A percentile compares a stretch with the other conserved stretches of the same genome.
These are phyloP conservation scores for Lagerstroemia speciosa DNA, from an alignment of 345 rosid genomes.

Conservation along the genomic window DNA sequence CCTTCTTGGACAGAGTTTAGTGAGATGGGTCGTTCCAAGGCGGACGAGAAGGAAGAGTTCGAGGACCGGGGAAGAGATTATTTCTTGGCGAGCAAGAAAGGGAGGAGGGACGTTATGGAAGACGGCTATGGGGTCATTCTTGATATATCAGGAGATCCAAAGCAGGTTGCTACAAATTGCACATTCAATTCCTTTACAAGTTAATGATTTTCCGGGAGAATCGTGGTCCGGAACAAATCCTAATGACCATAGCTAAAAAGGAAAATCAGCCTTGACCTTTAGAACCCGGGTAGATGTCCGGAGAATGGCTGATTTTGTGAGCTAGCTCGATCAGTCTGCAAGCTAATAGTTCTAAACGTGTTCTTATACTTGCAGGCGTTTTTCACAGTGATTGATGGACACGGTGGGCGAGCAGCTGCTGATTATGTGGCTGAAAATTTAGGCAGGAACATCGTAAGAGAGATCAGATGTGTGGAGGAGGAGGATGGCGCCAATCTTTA, in stretches of 20 bases:
- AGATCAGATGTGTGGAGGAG: slow-evolving; percentile 10
- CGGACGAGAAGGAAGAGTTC: slow-evolving; percentile 19
- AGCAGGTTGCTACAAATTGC: slow-evolving; percentile 22
- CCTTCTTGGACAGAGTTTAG: slow-evolving; percentile 5
- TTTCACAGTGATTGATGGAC: slow-evolving; percentile 47
- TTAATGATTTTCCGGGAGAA: neutral
- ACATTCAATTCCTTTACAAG: neutral
- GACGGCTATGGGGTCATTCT: slow-evolving; percentile 29
- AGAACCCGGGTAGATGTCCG: too few relatives aligned
- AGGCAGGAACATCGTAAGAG: slow-evolving; percentile 38
- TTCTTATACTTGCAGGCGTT: slow-evolving; percentile 19
- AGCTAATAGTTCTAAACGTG: neutral
- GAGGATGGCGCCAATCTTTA: neutral
- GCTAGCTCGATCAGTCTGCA: too few relatives aligned
- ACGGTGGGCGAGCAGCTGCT: slow-evolving; percentile 38
- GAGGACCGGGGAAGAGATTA: slow-evolving; percentile 33
- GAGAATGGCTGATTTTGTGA: too few relatives aligned
- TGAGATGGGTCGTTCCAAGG: slow-evolving; percentile 7
- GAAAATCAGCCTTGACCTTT: too few relatives aligned
- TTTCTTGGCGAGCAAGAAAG: slow-evolving; percentile 33
- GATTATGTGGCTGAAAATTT: slow-evolving; percentile 36
- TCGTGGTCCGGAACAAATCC: too few relatives aligned
- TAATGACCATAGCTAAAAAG: too few relatives aligned
- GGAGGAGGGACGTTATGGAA: slow-evolving; percentile 41
- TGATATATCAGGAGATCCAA: slow-evolving; percentile 36